Conservation (phyloP, 495 filamentous ascomycete genomes). For the Cudoniella acicularis region DNA sequence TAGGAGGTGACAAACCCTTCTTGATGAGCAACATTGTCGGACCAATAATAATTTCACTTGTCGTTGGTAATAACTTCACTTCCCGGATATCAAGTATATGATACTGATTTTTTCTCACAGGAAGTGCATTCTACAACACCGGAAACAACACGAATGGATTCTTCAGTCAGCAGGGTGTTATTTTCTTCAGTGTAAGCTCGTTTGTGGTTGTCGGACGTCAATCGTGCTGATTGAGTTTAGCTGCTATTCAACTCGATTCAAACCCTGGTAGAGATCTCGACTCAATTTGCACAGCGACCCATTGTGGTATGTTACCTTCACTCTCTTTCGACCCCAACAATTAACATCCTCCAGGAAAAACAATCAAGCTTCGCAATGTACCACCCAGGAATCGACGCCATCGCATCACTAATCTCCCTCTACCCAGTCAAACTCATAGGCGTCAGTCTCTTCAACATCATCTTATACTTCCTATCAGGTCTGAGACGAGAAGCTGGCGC, state of each 20-base stretch:
- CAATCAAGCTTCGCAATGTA: slow-evolving; percentile 88
- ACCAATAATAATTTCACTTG: too few relatives aligned
- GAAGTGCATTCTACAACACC: neutral
- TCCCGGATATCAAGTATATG: too few relatives aligned
- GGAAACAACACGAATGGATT: neutral
- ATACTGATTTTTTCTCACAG: too few relatives aligned
- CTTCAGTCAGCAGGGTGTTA: neutral
- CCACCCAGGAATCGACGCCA: slow-evolving; percentile 79
- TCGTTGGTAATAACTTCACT: too few relatives aligned
- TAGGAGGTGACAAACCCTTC: too few relatives aligned
- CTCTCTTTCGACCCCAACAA: too few relatives aligned
- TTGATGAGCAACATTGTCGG: too few relatives aligned
- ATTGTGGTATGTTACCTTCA: too few relatives aligned
- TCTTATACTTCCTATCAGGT: slow-evolving; percentile 81
- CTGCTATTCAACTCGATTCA: neutral
- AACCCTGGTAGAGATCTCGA: slow-evolving; percentile 23
- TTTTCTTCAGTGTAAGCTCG: neutral
- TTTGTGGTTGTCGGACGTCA: too few relatives aligned
- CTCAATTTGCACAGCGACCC: slow-evolving; percentile 76
- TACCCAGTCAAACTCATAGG: slow-evolving; percentile 54
- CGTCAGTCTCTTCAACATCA: slow-evolving; percentile 54
- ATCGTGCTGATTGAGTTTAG: too few relatives aligned
- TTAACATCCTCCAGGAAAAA: too few relatives aligned
- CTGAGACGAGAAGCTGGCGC: slow-evolving; percentile 67
- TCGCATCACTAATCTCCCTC: slow-evolving; percentile 76